Evolutionary conservation across 371 early-diverging fungal species (phyloP), one percentile per base, ranked within the genome.

Genomic region (Mortierella sp.): DNA sequence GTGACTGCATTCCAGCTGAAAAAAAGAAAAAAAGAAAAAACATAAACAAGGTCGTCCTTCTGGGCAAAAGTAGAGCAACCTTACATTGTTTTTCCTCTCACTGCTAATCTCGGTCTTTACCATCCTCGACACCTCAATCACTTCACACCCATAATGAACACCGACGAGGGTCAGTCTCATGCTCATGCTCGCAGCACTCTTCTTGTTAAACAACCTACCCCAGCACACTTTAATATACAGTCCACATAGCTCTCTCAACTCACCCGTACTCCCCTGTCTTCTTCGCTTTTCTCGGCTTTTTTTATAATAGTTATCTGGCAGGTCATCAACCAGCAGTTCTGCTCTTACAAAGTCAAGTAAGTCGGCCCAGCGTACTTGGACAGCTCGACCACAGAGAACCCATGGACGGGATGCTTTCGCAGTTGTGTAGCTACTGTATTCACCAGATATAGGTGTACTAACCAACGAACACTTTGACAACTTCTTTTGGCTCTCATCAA

Each of bases 311-410:
- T 98, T 68, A 96, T 98, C 83, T 98, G 99, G 99, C 94, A 95
- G 82, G 96, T 97, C 60, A 96, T 98, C 78, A 96, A 96, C 88
- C 93, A 96, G 89, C 93, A 97, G 86, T 98, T 98, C 88, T 98
- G 99, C 83, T 97, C 97, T 11, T 98, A 94, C 92, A 98, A 98
- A 95, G 96, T 97, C 93, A 97, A 96, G 96, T 96, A 93, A 79
- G 94, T 89, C 75, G 84, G 38, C 44, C 26, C n/a, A 5, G 48
- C 38, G 63, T 34, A 13, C 13, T 28, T 7, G 50, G 34, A 34
- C 10, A 52, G 1, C 60, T 60, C 60, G 28, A 16, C 58, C 11
- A 4, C 58, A 9, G 26, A 3, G 31, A 7, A 1, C 9, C 31
- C 5, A 60, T 28, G 65, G 7, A n/a, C 19, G 9, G 55, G 42